Evolutionary conservation across 1,284 basidiomycete genomes (phyloP).

Genomic region (Rhodofomes roseus): DNA sequence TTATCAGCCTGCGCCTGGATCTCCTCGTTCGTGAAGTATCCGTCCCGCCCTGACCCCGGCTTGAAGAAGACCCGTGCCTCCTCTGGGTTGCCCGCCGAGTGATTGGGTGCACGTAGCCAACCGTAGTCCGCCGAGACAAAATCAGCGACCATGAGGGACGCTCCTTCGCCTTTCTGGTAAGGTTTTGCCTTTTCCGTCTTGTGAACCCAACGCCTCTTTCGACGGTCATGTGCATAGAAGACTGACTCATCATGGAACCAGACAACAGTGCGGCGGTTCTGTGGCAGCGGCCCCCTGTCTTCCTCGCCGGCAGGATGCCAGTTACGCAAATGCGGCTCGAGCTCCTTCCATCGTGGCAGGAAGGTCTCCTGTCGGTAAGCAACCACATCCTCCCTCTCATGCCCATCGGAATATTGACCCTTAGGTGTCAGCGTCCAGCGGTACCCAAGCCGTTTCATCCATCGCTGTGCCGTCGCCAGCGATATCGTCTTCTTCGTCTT

Average conservation of each 20-base stretch:
- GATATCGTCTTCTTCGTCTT: neutral
- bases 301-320: too few species aligned
- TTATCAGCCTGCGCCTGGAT: too few species aligned
- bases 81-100: too few species aligned
- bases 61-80: too few species aligned
- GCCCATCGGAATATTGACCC: constrained; percentile 30
- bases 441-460: neutral
- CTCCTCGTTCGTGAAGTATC: too few species aligned
- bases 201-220: constrained; percentile 19
- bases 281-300: too few species aligned
- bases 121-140: too few species aligned
- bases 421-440: constrained; percentile 6
- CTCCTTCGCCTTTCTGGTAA: constrained; percentile 26
- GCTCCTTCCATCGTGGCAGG: constrained; percentile 27
- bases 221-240: constrained; percentile 25
- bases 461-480: neutral
- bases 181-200: constrained; percentile 12
- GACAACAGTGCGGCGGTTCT: too few species aligned
- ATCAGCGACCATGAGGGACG: constrained; percentile 35
- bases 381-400: constrained; percentile 34
- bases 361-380: constrained; percentile 28
- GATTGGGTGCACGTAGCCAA: too few species aligned
- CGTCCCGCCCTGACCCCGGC: too few species aligned
- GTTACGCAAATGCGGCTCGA: constrained; percentile 10
- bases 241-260: constrained; percentile 24